Percentiles rank a stretch among this genome's conserved stretches.
Evolutionary conservation across 352 stramenopile genomes (phyloP).

Genomic region (Peronosclerospora sorghi): DNA sequence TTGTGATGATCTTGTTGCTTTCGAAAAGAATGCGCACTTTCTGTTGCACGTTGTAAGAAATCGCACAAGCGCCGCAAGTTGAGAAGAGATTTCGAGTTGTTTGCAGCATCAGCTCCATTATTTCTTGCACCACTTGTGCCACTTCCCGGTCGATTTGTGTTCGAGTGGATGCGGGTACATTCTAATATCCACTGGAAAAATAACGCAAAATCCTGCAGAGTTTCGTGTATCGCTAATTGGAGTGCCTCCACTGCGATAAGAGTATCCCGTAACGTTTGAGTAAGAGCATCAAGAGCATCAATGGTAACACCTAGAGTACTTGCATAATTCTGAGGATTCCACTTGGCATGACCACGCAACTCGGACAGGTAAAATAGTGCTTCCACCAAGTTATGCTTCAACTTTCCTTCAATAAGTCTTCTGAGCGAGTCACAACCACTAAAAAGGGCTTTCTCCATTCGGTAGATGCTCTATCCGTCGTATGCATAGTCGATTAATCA

Average conservation of each 20-base stretch:
- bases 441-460: constrained; percentile 43
- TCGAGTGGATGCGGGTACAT: constrained; percentile 52
- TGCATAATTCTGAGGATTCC: constrained; percentile 23
- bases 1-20: constrained; percentile 26
- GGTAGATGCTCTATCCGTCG: constrained; percentile 33
- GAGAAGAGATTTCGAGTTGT: constrained; percentile 34
- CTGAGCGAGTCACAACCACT: constrained; percentile 31
- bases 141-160: constrained; percentile 6
- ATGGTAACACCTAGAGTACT: constrained; percentile 29
- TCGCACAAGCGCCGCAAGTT: constrained; percentile 42
- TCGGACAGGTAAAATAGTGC: constrained; percentile 42
- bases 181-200: constrained; percentile 58
- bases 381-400: constrained; percentile 29
- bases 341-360: constrained; percentile 39
- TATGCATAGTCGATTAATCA: not conserved
- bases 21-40: constrained; percentile 26
- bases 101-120: not conserved
- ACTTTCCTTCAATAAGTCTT: constrained; percentile 18
- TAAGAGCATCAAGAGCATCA: constrained; percentile 23
- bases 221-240: constrained; percentile 34
- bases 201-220: constrained; percentile 43
- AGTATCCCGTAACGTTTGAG: constrained; percentile 21
- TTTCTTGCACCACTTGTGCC: not conserved
- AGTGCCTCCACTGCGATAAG: constrained; percentile 38
- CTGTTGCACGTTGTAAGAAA: constrained; percentile 39